Percentiles rank a stretch among this genome's conserved stretches.
These are phyloP conservation scores for Cicer chorassanicum DNA, from an alignment of 306 rosid genomes.

Conservation along the genomic window DNA sequence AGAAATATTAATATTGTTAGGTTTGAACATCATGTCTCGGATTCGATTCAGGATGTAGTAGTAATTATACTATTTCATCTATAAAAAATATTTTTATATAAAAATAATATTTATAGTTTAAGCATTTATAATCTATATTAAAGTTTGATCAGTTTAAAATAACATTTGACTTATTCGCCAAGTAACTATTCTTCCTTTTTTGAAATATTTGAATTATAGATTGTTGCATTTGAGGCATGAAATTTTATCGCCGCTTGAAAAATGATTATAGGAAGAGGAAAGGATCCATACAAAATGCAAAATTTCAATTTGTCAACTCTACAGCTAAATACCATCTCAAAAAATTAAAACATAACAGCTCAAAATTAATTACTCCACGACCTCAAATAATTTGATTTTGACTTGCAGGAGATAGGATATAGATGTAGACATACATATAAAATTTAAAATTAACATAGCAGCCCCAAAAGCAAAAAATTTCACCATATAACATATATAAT, in stretches of 20 bases:
- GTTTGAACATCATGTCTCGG: no score
- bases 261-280: background rate
- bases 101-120: background rate
- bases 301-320: constrained; percentile 2
- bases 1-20: no score
- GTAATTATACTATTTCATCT: no score
- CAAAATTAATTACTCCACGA: constrained; percentile 18
- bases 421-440: constrained; percentile 31
- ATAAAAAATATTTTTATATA: no score
- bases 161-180: no score
- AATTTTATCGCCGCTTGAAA: background rate
- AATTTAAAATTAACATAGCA: constrained; percentile 32
- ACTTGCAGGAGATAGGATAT: constrained; percentile 42
- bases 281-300: constrained; percentile 3
- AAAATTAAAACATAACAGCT: background rate
- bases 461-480: constrained; percentile 41
- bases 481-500: constrained; percentile 28
- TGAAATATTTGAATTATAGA: background rate
- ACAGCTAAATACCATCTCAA: background rate
- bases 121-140: background rate
- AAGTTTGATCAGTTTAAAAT: background rate
- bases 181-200: no score
- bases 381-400: constrained; percentile 53
- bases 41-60: no score
- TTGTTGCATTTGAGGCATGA: background rate